phyloP scores from a whole-genome alignment of 2,329 filamentous ascomycete genomes.

The Scedosporium aurantiacum region DNA sequence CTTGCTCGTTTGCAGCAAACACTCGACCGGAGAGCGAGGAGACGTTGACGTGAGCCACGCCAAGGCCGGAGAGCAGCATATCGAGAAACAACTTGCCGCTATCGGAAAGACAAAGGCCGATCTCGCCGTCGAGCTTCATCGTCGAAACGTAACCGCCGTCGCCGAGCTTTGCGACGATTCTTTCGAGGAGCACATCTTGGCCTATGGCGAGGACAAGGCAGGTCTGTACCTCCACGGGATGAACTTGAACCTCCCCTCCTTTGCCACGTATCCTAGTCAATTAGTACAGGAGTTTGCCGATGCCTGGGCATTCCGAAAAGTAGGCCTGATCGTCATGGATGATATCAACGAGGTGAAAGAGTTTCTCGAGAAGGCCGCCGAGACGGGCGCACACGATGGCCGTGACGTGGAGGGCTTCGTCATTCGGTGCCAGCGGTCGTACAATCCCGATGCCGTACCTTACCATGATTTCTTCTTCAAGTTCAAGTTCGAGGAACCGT shows the following conservation, averaged over 20 bases:
- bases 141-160: constrained; percentile 84
- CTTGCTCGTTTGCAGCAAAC: constrained; percentile 95
- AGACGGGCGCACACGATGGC: constrained; percentile 81
- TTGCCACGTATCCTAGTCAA: constrained; percentile 71
- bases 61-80: constrained; percentile 67
- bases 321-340: constrained; percentile 67
- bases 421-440: constrained; percentile 67
- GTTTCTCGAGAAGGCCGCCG: constrained; percentile 75
- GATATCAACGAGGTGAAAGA: constrained; percentile 61
- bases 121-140: constrained; percentile 62
- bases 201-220: constrained; percentile 70
- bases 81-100: constrained; percentile 66
- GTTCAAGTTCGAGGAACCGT: constrained; percentile 98
- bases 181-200: constrained; percentile 94
- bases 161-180: constrained; percentile 92
- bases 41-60: constrained; percentile 73
- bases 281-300: constrained; percentile 86
- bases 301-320: constrained; percentile 87
- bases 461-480: constrained; percentile 99
- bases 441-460: constrained; percentile 35
- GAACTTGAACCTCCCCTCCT: constrained; percentile 89
- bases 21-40: constrained; percentile 74
- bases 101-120: constrained; percentile 71
- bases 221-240: constrained; percentile 93
- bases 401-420: constrained; percentile 96